Base-by-base conservation (phyloP, 2,329 filamentous ascomycete genomes). In the Claviceps pusilla region DNA sequence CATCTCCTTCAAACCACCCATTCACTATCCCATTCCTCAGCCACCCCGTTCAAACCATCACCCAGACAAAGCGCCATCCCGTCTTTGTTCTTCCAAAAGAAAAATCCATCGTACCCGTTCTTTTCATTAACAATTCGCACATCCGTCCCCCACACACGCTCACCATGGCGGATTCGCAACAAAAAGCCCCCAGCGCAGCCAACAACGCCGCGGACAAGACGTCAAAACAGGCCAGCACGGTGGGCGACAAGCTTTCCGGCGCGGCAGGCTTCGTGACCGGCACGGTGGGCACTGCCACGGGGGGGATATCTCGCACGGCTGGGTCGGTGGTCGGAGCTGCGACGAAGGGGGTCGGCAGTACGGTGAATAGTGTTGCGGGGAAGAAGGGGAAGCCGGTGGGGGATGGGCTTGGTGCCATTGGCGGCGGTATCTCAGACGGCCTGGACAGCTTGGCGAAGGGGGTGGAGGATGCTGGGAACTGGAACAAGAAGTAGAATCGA, bases 381-480 rank as follows among this genome's bases (percentile, higher is more conserved):
- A 74, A 71, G n/a, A 64, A 71, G 10, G 78, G 76, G 16, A 73
- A 71, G 54, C 76, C 78, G 1, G 61, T 83, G 1, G 79, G 79
- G 7, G 75, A 83, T 59, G 78, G 72, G 2, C 54, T 83, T 12
- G 70, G 73, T 7, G 76, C 72, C 58, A 61, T 79, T 7, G 77
- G 77, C 6, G 74, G 71, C 1, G 78, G 78, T 0, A 59, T 83
- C 2, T 71, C 81, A 66, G 69, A 71, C 48, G 80, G 76, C 1
- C 65, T 72, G 42, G 68, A 69, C 47, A 68, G 66, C 49, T 69
- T 80, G 2, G 73, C 74, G 14, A 73, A 76, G 65, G 77, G 78
- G 0, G 73, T 77, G 7, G 78, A 82, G 66, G 69, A 80, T 60
- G 78, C 78, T 11, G 79, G 79, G 3, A 66, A 80, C 62, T 80